Conservation (phyloP, 257 asterid genomes). For the Solanum lycopersicoides region DNA sequence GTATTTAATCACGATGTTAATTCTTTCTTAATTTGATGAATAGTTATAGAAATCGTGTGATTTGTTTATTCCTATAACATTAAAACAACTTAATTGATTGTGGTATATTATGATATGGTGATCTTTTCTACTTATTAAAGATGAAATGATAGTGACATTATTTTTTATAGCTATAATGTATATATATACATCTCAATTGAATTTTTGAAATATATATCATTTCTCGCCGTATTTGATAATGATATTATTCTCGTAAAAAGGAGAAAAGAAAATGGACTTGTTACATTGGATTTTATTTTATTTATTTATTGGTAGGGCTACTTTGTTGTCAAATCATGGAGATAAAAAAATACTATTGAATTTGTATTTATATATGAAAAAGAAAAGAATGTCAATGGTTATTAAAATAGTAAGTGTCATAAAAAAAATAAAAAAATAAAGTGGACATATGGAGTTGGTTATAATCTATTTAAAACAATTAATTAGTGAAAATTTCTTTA, state of each 20-base stretch:
- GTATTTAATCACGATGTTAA: background rate
- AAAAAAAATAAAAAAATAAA: background rate
- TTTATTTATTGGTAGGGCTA: background rate
- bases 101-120: background rate
- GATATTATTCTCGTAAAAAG: background rate
- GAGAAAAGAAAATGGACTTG: background rate
- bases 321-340: background rate
- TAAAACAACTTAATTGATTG: background rate
- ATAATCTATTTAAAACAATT: background rate
- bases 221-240: background rate
- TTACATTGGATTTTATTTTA: background rate
- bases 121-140: background rate
- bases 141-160: background rate
- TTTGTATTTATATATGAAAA: background rate
- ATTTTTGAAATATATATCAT: background rate
- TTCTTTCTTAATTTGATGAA: background rate
- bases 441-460: background rate
- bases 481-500: background rate
- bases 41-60: background rate
- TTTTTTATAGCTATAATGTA: background rate
- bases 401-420: background rate
- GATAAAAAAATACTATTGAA: too few relatives aligned
- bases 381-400: background rate
- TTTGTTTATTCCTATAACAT: background rate
- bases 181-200: fast-evolving